A percentile compares a stretch with the other conserved stretches of the same genome.
Conservation (phyloP, 2,329 filamentous ascomycete species). For the Aspergillus japonicus region DNA sequence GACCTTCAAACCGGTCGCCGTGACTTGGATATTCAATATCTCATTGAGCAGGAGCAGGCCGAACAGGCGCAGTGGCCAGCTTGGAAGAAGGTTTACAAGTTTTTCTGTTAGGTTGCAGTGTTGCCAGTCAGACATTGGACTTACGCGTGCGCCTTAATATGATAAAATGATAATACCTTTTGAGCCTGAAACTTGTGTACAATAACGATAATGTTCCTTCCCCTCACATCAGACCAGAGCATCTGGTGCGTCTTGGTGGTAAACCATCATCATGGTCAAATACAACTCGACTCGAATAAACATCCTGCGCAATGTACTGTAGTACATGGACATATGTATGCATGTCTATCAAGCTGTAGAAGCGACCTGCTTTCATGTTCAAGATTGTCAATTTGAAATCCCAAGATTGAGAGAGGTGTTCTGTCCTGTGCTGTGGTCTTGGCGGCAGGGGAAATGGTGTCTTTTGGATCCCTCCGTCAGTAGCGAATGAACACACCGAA, state of each 20-base stretch:
- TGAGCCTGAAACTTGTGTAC: neutral
- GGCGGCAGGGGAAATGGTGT: neutral
- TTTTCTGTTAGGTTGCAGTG: slow-evolving; percentile 58
- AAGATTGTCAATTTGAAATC: neutral
- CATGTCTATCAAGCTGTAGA: too few relatives aligned
- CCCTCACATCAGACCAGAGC: neutral
- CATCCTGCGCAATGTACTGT: too few relatives aligned
- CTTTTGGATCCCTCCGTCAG: neutral
- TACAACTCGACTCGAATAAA: neutral
- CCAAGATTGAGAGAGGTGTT: neutral
- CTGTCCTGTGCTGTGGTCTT: neutral
- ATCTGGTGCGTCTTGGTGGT: neutral
- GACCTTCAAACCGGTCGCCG: slow-evolving; percentile 82
- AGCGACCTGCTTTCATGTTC: too few relatives aligned
- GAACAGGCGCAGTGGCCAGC: slow-evolving; percentile 69
- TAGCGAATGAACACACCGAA: neutral
- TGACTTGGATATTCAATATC: slow-evolving; percentile 75
- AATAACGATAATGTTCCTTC: slow-evolving; percentile 1
- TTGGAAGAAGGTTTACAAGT: slow-evolving; percentile 76
- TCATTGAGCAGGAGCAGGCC: slow-evolving; percentile 76
- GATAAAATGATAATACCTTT: neutral
- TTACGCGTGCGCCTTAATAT: neutral
- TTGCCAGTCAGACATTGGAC: neutral
- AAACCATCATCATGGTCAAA: neutral
- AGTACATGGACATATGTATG: too few relatives aligned